Base-by-base conservation (phyloP, 2,329 filamentous ascomycete genomes). In the Verticillium klebahnii region DNA sequence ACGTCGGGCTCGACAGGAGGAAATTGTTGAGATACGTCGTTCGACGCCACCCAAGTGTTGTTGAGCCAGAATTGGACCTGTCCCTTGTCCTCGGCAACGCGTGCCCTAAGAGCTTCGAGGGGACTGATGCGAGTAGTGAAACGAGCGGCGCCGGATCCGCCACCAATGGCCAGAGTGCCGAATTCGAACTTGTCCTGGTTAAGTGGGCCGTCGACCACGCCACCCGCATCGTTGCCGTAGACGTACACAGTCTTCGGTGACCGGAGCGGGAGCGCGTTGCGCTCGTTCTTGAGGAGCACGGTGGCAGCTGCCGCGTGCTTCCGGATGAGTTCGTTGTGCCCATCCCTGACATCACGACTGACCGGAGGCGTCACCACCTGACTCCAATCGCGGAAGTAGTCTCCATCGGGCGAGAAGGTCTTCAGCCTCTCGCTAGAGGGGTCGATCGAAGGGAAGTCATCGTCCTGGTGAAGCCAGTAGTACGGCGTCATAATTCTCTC, bases 201-300 rank as follows among this genome's bases (percentile, higher is more conserved):
- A 69, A 97, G 97, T 25, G 91, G 88, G 1, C 94, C 94, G 23
- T 81, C 82, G 0, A 83, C 80, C 71, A 91, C 94, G n/a, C 87
- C 82, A 1, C 90, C 90, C 14, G 92, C 90, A 73, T 98, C 94
- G 58, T 92, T 88, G 23, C 94, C 94, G 68, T 97, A 85, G 59
- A 93, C 86, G 23, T 85, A 90, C 32, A 93, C 78, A 69, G 90
- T 89, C 69, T 85, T 89, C 67, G 94, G 91, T 71, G 88, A 87
- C 62, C 85, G 88, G 19, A 97, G 81, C 0, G 94, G 93, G 31
- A 98, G 80, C 2, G 82, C 82, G 15, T 87, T 87, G 3, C 81
- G 80, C 29, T 77, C 76, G 76, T 98, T 97, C 83, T 98, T 99
- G 66, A 99, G 81, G 9, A 99, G 80, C 6, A 99, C 92, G 2